Base-by-base conservation (phyloP, 208 protist species). In the Trypanosoma melophagium region DNA sequence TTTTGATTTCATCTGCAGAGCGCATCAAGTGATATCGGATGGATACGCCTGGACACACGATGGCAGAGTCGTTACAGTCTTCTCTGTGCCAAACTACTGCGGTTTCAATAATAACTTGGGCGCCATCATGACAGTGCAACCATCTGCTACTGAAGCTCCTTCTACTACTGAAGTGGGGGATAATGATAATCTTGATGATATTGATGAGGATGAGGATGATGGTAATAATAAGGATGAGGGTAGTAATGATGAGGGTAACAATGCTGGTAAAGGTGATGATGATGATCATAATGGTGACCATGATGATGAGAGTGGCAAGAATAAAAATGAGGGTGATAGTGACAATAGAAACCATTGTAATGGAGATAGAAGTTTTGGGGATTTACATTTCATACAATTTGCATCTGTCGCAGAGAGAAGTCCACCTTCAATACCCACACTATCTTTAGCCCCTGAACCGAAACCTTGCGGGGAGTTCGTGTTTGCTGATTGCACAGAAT, bases 1-100 rank as follows among this genome's bases (percentile, higher is more conserved):
- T 49, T 84, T 99, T 16, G 97, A 99, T 65, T 87, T 98, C n/a
- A 96, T 98, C 60, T 87, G 77, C 71, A 66, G 92, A 25, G 87
- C 96, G 14, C 95, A 98, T 65, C 92, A 98, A 79, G 57, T 98
- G 10, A 87, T 93, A 14, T 88, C 93, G 76, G 89, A 98, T 0
- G 96, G 96, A 0, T 87, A 86, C 76, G 50, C 73, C 41, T 91
- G 81, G 80, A 69, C 66, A 17, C 87, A 91, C 61, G 49, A 80
- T 45, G 68, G 81, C 19, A 74, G 66, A 28, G 77, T 87, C 3
- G 64, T 93, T 42, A 91, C 84, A 2, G 66, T 91, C 3, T 93
- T 93, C 49, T 91, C 84, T 9, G 87, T 83, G 10, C 83, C 84
- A 7, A 93, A 93, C 60, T 93, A 90, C 76, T 87, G 84, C 61